A percentile compares a stretch with the other conserved stretches of the same genome.
phyloP scores from a whole-genome alignment of 352 stramenopile species.

The Blastocystis sp. region DNA sequence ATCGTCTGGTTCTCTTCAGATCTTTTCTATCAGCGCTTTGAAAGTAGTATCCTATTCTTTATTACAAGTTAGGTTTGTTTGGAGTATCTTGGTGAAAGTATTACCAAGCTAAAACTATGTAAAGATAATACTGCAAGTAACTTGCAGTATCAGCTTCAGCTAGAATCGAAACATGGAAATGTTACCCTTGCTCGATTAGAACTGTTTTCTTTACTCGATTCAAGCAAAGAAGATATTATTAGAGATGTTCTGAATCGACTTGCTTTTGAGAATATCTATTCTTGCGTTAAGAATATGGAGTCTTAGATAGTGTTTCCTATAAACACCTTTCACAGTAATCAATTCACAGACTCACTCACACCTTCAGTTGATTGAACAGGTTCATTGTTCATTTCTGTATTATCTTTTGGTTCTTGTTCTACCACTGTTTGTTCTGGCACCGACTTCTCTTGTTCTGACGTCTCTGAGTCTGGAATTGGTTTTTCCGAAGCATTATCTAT shows the following conservation, averaged over 20 bases:
- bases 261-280: not conserved
- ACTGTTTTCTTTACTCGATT: not conserved
- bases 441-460: not conserved
- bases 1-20: not conserved
- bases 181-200: not conserved
- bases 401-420: not conserved
- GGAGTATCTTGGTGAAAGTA: not conserved
- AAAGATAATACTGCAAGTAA: not conserved
- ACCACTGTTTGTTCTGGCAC: not conserved
- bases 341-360: no score
- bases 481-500: no score
- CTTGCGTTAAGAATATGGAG: no score
- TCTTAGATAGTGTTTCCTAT: no score
- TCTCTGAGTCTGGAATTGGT: not conserved
- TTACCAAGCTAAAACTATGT: not conserved
- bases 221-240: not conserved
- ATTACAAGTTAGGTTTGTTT: not conserved
- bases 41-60: not conserved
- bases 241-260: not conserved
- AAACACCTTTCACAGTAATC: no score
- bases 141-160: not conserved
- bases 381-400: not conserved
- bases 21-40: not conserved
- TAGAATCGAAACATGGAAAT: not conserved
- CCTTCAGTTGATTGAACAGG: not conserved